phyloP scores from a whole-genome alignment of 441 rosid species.

The Erodium trifolium region DNA sequence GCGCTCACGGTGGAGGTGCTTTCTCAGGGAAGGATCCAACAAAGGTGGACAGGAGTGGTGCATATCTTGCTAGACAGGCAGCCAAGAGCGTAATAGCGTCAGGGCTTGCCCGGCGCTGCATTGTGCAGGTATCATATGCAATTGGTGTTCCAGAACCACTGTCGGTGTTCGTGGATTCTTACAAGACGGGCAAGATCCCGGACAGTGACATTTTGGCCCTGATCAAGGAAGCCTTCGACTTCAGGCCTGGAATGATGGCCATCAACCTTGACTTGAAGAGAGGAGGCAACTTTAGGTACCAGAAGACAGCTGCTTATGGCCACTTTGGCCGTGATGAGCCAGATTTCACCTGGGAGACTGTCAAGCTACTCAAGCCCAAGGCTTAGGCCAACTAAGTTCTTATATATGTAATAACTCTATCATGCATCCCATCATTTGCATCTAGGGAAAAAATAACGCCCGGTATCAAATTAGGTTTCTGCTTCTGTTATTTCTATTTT shows the following conservation, averaged over 20 bases:
- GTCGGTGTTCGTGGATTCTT: constrained; percentile 3
- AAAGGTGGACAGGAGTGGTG: neutral
- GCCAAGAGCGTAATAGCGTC: constrained; percentile 8
- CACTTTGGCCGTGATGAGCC: constrained; percentile 6
- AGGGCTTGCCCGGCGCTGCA: constrained; percentile 10
- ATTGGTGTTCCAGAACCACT: constrained; percentile 9
- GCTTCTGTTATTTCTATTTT: no score
- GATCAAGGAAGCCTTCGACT: constrained; percentile 9
- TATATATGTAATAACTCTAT: no score
- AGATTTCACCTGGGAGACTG: constrained; percentile 8
- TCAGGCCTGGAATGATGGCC: constrained; percentile 8
- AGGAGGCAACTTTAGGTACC: constrained; percentile 12
- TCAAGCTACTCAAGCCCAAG: constrained; percentile 6
- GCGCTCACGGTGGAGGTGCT: no score
- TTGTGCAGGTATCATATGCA: constrained; percentile 8
- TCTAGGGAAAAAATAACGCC: no score
- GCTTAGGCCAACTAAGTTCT: neutral
- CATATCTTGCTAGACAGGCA: neutral
- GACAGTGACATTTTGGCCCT: constrained; percentile 5
- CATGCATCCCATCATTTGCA: no score
- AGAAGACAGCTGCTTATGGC: constrained; percentile 10
- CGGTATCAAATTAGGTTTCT: no score
- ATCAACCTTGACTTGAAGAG: constrained; percentile 11
- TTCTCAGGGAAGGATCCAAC: no score
- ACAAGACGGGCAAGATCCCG: constrained; percentile 9